Conservation (phyloP, 1,284 basidiomycete genomes). For the Salmacisia buchloeana region DNA sequence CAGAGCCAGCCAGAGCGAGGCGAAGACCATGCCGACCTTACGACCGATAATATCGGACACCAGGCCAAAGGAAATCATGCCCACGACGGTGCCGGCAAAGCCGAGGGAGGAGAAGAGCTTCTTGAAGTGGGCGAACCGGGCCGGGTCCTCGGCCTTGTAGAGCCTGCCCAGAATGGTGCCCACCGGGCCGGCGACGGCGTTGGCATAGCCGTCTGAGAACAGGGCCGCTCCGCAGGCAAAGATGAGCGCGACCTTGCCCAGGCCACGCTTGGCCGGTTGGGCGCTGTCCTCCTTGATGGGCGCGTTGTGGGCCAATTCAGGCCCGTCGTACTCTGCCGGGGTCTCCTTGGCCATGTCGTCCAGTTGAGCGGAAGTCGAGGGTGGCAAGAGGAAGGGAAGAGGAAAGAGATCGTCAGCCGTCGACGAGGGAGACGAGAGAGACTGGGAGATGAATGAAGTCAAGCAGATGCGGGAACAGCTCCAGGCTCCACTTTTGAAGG, state of each 20-base stretch:
- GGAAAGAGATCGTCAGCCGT: background rate
- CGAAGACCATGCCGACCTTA: conserved; percentile 74
- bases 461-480: background rate
- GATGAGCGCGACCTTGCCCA: conserved; percentile 20
- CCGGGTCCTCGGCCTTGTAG: conserved; percentile 12
- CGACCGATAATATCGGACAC: conserved; percentile 55
- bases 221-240: conserved; percentile 45
- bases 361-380: background rate
- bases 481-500: too few relatives aligned
- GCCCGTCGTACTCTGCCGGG: too few relatives aligned
- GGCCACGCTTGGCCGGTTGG: conserved; percentile 9
- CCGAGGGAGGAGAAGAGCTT: conserved; percentile 38
- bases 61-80: conserved; percentile 57
- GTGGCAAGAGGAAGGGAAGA: background rate
- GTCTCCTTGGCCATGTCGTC: background rate
- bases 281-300: too few relatives aligned
- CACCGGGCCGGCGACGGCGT: conserved; percentile 28
- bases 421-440: background rate
- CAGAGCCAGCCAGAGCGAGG: conserved; percentile 32
- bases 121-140: conserved; percentile 20
- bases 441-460: background rate
- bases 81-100: conserved; percentile 63
- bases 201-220: conserved; percentile 46
- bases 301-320: too few relatives aligned
- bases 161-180: conserved; percentile 28